Base-by-base conservation (phyloP, 345 rosid species). In the Eucalyptus microcorys region DNA sequence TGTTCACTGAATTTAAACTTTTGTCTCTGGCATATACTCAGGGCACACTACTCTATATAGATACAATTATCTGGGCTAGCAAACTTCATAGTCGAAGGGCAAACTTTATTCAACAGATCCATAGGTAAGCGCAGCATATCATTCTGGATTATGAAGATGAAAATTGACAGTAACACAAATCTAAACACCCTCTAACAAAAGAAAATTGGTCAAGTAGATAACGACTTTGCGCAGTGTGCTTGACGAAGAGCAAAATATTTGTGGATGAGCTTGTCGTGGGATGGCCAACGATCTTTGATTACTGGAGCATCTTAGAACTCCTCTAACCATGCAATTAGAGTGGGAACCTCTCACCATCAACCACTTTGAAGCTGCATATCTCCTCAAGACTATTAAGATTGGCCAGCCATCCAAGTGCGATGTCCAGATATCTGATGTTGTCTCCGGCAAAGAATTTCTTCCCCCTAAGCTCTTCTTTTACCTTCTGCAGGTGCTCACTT, bases 371-470 rank as follows among this genome's bases (percentile, higher is more conserved):
- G 86, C 89, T 88, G 50, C 14, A 40, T 8, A 89, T 64, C 50
- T 87, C 91, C 47, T 89, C 89, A 34, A 47, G 30, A 81, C 88
- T 49, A 6, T 86, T 30, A 47, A 87, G 32, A 68, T 76, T 76
- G 6, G 81, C 86, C 43, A 87, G 7, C 90, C 90, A 89, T 24
- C 88, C 90, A 32, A 87, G 49, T 47, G 86, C 88, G 32, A 89
- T 87, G 50, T 87, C 90, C 45, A 87, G 34, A 27, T 49, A 76
- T 14, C 88, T 83, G 50, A 89, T 87, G n/a, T 34, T 24, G 32
- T 57, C 88, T 47, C 90, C 87, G 22, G 88, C 87, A 9, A 89
- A 89, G 90, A 87, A 89, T 26, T 87, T 89, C 88, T 87, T 87
- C 17, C 90, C 87, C 27, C 27, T 59, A 15, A 87, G 68, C 47